Percentiles rank a stretch among this genome's conserved stretches.
Evolutionary conservation across 225 moss, liverwort and hornwort genomes (phyloP).

Genomic region (Sphagnum tenellum): DNA sequence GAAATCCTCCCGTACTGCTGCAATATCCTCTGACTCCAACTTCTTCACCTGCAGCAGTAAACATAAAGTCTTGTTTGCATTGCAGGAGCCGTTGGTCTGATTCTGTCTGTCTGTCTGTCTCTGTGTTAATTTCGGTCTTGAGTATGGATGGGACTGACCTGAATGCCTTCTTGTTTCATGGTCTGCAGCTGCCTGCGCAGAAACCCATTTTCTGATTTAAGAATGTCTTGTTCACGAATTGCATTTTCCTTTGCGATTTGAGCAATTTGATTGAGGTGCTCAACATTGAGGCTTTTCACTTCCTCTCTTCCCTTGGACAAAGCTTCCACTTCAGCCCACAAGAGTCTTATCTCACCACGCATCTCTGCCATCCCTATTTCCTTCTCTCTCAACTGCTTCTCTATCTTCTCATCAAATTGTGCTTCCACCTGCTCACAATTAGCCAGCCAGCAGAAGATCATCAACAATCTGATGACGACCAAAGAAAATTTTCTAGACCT

Average conservation of each 20-base stretch:
- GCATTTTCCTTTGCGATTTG: constrained; percentile 60
- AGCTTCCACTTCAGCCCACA: constrained; percentile 77
- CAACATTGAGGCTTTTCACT: constrained; percentile 51
- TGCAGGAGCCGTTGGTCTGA: no score
- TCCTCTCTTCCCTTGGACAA: constrained; percentile 75
- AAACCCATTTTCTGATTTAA: constrained; percentile 44
- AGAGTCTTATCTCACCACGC: constrained; percentile 67
- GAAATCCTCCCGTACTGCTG: constrained; percentile 55
- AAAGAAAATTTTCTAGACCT: not conserved
- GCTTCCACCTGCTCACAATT: constrained; percentile 40
- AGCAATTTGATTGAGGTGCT: constrained; percentile 42
- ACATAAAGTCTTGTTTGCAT: no score
- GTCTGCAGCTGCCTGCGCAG: constrained; percentile 41
- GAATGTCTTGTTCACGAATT: constrained; percentile 39
- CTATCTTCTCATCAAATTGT: constrained; percentile 58
- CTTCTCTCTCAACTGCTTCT: constrained; percentile 44
- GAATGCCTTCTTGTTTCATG: constrained; percentile 46
- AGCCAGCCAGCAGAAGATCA: not conserved
- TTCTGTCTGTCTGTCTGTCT: no score
- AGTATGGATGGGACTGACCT: constrained; percentile 15
- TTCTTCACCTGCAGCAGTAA: constrained; percentile 19
- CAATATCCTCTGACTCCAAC: constrained; percentile 50
- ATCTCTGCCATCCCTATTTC: constrained; percentile 46
- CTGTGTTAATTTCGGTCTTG: not conserved
- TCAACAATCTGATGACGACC: not conserved